Conservation (phyloP, 495 filamentous ascomycete species). For the Chaetomium cochliodes region DNA sequence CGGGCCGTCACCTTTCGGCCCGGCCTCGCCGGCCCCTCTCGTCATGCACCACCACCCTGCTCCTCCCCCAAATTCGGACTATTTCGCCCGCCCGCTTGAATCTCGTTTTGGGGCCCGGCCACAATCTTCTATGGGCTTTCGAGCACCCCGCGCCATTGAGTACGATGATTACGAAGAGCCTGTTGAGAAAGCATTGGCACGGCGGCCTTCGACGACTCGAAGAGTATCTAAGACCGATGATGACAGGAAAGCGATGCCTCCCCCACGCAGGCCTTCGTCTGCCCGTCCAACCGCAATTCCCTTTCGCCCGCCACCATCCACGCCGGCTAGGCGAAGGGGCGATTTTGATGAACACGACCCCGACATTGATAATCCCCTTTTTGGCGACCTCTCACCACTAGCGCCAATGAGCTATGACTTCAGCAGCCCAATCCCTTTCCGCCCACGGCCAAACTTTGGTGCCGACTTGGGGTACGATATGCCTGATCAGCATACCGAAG, state of each 20-base stretch:
- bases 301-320: slow-evolving; percentile 39
- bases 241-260: slow-evolving; percentile 43
- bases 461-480: slow-evolving; percentile 29
- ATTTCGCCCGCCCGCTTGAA: slow-evolving; percentile 37
- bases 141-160: slow-evolving; percentile 33
- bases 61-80: slow-evolving; percentile 29
- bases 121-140: slow-evolving; percentile 46
- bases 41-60: slow-evolving; percentile 21
- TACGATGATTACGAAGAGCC: slow-evolving; percentile 35
- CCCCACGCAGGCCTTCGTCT: slow-evolving; percentile 40
- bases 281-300: slow-evolving; percentile 38
- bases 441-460: slow-evolving; percentile 27
- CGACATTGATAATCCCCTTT: slow-evolving; percentile 32
- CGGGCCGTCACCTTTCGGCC: slow-evolving; percentile 17
- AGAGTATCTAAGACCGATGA: slow-evolving; percentile 41
- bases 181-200: slow-evolving; percentile 31
- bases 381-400: slow-evolving; percentile 36
- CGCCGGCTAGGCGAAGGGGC: slow-evolving; percentile 37
- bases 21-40: slow-evolving; percentile 23
- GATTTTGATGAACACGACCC: slow-evolving; percentile 38
- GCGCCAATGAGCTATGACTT: slow-evolving; percentile 24
- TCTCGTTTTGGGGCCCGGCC: slow-evolving; percentile 43
- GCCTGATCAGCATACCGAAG: slow-evolving; percentile 32
- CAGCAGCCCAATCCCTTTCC: slow-evolving; percentile 19
- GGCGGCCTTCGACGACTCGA: slow-evolving; percentile 41